Base-by-base conservation (phyloP, 495 filamentous ascomycete genomes). In the Eremomyces bilateralis region DNA sequence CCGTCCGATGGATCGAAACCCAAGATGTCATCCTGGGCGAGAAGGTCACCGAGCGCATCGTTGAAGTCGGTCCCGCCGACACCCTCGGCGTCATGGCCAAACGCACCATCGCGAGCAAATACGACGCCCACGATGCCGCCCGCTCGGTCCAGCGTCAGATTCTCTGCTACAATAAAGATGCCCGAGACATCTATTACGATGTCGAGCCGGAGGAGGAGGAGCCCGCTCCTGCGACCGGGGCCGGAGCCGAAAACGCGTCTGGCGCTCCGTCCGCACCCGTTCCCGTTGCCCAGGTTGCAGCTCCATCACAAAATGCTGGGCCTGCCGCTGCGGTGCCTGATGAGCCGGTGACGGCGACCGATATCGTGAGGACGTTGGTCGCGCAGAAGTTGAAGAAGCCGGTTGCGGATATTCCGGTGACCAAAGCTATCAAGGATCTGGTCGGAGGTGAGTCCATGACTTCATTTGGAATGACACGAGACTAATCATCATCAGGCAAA, bases 311-410 rank as follows among this genome's bases (percentile, higher is more conserved):
- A 13, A 74, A 72, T 50, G 69, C 80, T 20, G 88, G 88, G 12
- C 88, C 90, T n/a, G 90, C 80, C 19, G 80, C 75, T 11, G 66
- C 78, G 42, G 73, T 97, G 15, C 71, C 80, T 17, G 88, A 97
- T 62, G 73, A 59, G 3, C 84, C 80, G 2, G 74, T 97, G 8
- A 69, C 73, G 34, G 88, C 88, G 0, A 65, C 88, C 3, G 88
- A 97, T 46, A 72, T 97, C 34, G 69, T 99, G 31, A 65, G 88
- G 51, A 66, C 83, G 15, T 57, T 99, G 40, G 77, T 99, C 40
- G 88, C 88, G n/a, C 88, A 99, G 57, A 99, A 99, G 58, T 61
- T 99, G 42, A 99, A 95, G 70, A 99, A 99, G 62, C 61, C 75
- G 10, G 53, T 93, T 33, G 45, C 71, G 19, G 88, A 99, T 42